Conservation (phyloP, 2,329 filamentous ascomycete genomes). For the Dactylellina sp. region DNA sequence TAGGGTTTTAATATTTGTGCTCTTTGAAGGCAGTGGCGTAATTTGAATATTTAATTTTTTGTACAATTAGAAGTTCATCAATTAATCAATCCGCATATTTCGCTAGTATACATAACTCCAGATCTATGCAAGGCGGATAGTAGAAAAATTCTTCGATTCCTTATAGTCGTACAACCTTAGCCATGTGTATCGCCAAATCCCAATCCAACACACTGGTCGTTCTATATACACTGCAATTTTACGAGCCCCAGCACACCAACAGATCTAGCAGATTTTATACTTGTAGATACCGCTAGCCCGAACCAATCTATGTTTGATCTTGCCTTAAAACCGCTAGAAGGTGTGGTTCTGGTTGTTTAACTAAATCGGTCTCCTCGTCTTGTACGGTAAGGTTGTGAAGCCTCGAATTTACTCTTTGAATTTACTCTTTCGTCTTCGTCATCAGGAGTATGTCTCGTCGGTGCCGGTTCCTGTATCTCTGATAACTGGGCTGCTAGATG, state of each 20-base stretch:
- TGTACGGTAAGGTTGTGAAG: conserved; percentile 77
- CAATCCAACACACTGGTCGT: not conserved
- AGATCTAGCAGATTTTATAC: no score
- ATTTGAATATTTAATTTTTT: not conserved
- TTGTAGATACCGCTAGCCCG: no score
- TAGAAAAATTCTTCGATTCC: not conserved
- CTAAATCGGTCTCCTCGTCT: conserved; percentile 87
- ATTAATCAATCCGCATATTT: not conserved
- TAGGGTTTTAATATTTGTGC: not conserved
- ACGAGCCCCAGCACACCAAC: no score
- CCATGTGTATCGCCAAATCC: conserved; percentile 8
- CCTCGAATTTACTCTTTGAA: conserved; percentile 93
- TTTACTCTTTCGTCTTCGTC: conserved; percentile 74
- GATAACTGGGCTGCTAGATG: conserved; percentile 71
- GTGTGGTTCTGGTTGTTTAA: conserved; percentile 63
- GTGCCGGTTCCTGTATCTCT: conserved; percentile 85
- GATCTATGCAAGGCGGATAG: not conserved
- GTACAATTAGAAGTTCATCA: conserved; percentile 3
- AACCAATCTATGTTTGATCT: no score
- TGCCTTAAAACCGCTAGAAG: no score
- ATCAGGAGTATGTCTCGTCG: conserved; percentile 81
- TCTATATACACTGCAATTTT: conserved; percentile 2
- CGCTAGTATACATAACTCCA: no score
- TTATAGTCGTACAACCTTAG: conserved; percentile 28
- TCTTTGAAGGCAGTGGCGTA: conserved; percentile 4